Conservation (phyloP, 768 basidiomycete genomes). For the Russula lepida region DNA sequence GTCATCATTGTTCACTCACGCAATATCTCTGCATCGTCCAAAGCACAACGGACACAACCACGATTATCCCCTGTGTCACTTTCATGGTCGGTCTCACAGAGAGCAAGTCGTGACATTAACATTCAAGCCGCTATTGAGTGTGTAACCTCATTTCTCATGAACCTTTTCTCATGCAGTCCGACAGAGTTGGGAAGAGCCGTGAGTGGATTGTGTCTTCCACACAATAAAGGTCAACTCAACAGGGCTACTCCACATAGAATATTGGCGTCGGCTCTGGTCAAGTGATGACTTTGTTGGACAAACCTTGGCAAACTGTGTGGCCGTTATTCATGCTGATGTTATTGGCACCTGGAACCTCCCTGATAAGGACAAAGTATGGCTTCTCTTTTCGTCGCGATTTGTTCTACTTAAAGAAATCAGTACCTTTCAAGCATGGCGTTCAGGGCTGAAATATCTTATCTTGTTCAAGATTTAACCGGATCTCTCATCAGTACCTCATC, state of each 20-base stretch:
- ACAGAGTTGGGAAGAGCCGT: conserved; percentile 5
- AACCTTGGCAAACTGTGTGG: not conserved
- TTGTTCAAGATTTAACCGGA: not conserved
- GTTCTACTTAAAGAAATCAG: not conserved
- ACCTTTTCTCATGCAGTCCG: not conserved
- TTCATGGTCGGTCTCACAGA: conserved; percentile 9
- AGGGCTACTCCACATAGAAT: not conserved
- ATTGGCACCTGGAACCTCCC: conserved; percentile 2
- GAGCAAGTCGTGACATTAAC: not conserved
- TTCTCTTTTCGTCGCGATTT: not conserved
- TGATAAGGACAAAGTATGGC: not conserved
- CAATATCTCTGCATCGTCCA: not conserved
- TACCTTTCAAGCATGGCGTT: not conserved
- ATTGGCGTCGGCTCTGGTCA: not conserved
- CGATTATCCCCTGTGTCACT: not conserved
- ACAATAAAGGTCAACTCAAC: not conserved
- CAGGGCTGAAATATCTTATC: not conserved
- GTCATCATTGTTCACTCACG: not conserved
- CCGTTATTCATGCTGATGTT: not conserved
- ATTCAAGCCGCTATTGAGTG: not conserved
- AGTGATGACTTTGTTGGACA: not conserved
- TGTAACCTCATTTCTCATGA: not conserved
- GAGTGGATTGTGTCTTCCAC: not conserved
- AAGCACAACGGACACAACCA: not conserved
- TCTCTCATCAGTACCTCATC: not conserved